Conservation (phyloP, 164 flowering plant genomes). For the Aristolochia californica region DNA sequence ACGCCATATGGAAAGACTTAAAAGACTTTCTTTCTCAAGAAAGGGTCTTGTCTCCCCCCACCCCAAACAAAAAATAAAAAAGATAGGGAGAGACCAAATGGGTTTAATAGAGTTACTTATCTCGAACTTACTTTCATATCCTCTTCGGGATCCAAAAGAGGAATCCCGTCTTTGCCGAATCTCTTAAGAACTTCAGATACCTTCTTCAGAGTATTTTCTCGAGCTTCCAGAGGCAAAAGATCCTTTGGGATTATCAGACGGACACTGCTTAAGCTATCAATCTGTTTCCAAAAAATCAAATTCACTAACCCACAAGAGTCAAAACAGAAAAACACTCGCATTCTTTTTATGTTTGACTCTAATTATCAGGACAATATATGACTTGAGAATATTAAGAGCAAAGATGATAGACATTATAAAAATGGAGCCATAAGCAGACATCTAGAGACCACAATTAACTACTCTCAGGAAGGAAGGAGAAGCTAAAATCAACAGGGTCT, state of each 20-base stretch:
- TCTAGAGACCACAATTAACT: no score
- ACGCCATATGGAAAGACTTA: neutral
- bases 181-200: constrained; percentile 64
- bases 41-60: no score
- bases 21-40: neutral
- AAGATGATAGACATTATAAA: no score
- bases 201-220: constrained; percentile 83
- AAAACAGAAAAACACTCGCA: no score
- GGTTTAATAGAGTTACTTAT: neutral
- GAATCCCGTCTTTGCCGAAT: constrained; percentile 59
- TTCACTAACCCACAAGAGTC: neutral
- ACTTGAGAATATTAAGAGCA: no score
- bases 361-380: no score
- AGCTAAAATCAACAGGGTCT: no score
- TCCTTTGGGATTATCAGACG: constrained; percentile 63
- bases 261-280: constrained; percentile 49
- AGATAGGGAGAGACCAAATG: no score
- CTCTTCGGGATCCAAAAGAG: constrained; percentile 79
- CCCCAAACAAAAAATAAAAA: no score
- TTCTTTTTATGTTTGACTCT: no score
- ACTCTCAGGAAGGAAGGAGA: no score
- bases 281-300: constrained; percentile 25
- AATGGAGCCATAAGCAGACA: no score
- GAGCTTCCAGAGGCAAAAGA: constrained; percentile 75
- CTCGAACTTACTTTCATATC: constrained; percentile 63